Percentiles rank a stretch among this genome's conserved stretches.
Conservation (phyloP, 169 alveolate genomes). For the Plasmodium coatneyi region DNA sequence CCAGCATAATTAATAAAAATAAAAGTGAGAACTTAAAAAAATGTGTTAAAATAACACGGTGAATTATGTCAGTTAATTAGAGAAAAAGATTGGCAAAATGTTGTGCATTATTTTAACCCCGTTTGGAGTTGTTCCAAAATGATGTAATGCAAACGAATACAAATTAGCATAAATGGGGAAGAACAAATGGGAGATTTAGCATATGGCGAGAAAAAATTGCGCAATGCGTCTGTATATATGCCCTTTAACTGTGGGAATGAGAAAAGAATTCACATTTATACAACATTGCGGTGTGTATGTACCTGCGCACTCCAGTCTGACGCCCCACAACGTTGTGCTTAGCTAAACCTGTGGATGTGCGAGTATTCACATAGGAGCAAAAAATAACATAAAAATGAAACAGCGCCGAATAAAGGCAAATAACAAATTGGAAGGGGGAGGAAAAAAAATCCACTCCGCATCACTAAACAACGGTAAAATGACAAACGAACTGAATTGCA, state of each 20-base stretch:
- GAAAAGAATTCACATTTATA: neutral
- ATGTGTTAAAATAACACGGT: neutral
- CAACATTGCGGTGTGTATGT: neutral
- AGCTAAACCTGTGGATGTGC: neutral
- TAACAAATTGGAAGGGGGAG: neutral
- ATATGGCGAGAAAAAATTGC: neutral
- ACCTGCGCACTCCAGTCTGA: neutral
- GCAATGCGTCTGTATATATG: neutral
- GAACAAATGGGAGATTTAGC: neutral
- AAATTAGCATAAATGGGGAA: neutral
- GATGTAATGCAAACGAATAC: neutral
- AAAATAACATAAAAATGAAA: neutral
- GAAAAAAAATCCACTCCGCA: neutral
- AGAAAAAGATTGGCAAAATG: neutral
- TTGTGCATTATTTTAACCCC: neutral
- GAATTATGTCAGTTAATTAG: neutral
- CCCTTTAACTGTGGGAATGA: neutral
- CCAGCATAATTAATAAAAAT: neutral
- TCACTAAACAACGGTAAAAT: neutral
- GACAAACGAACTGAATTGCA: neutral
- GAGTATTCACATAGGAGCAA: neutral
- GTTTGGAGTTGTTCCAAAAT: neutral
- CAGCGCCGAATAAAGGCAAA: neutral
- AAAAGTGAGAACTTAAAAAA: neutral
- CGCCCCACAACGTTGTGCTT: neutral